Base-by-base conservation (phyloP, 2,329 filamentous ascomycete species). In the Trichoderma atrobrunneum region DNA sequence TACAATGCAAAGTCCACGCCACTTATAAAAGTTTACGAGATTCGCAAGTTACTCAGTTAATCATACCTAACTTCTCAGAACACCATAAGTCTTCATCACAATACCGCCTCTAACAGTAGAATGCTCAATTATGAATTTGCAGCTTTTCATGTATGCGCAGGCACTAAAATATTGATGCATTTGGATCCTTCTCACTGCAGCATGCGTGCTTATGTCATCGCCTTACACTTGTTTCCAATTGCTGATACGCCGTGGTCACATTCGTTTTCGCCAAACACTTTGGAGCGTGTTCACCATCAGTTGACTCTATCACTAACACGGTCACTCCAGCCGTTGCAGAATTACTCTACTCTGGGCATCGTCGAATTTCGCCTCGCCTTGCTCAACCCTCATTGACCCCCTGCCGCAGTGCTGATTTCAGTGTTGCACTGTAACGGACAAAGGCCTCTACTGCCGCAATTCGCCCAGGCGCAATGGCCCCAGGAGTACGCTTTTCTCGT, bases 391-490 rank as follows among this genome's bases (percentile, higher is more conserved):
- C 11, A 18, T 43, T 60, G 34, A 63, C 5, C 14, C 36, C 14
- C 59, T 39, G 12, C 24, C 7, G 43, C 54, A 30, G 28, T 12
- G 30, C 26, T 8, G 48, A 43, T n/a, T 64, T 7, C n/a, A 21
- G 59, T 12, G 24, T 34, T n/a, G 39, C 39, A 16, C 39, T 4
- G 18, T 54, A 51, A 24, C 57, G 30, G 7, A 30, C 66, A 32
- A 28, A 54, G 39, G 36, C 56, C 11, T 30, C 30, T 6, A 26
- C 57, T 70, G 21, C 57, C 21, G 8, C 36, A 62, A 54, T 51
- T 51, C 30, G 28, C 32, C n/a, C 24, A 60, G 64, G 68, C 74
- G 73, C 76, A 70, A 84, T 84, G 83, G 82, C 83, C 51, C 83
- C 83, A 65, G 82, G 83, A 73, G 83, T 84, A 72, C 66, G 78